These are phyloP conservation scores for Grosmannia clavigera DNA, from an alignment of 2,329 filamentous ascomycete species.

Conservation along the genomic window DNA sequence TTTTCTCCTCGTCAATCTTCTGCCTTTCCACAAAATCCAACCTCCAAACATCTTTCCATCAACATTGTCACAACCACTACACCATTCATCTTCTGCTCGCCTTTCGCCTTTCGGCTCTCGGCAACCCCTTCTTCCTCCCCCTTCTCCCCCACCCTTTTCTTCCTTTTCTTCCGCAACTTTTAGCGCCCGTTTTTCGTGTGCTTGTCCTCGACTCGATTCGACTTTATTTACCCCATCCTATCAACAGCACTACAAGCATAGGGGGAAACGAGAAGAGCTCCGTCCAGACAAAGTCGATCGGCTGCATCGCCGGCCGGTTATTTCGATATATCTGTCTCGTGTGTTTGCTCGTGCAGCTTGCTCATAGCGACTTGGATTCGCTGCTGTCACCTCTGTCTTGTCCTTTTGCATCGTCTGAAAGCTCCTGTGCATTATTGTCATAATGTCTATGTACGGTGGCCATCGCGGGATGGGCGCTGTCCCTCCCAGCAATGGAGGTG, in stretches of 20 bases:
- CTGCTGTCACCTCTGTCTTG: background rate
- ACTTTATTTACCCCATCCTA: background rate
- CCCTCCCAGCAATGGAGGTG: conserved; percentile 37
- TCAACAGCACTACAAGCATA: background rate
- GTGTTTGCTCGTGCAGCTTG: background rate
- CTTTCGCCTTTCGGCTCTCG: background rate
- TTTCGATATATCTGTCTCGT: background rate
- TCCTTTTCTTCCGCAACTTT: background rate
- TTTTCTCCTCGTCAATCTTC: background rate
- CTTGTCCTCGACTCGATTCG: background rate
- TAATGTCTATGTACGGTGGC: conserved; percentile 67
- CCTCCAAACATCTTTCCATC: background rate
- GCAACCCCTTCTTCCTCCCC: background rate
- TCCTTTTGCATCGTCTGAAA: background rate
- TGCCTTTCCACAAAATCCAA: background rate
- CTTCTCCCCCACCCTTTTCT: background rate
- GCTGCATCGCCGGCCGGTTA: background rate
- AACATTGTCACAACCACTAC: background rate
- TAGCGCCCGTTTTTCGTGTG: background rate
- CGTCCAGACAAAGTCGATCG: background rate
- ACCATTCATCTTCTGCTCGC: background rate
- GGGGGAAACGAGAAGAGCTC: background rate
- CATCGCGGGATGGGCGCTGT: conserved; percentile 72
- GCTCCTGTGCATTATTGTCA: conserved; percentile 4
- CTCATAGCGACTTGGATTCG: background rate